phyloP scores from a whole-genome alignment of 163 green algal species.

The Scenedesmus sp. region DNA sequence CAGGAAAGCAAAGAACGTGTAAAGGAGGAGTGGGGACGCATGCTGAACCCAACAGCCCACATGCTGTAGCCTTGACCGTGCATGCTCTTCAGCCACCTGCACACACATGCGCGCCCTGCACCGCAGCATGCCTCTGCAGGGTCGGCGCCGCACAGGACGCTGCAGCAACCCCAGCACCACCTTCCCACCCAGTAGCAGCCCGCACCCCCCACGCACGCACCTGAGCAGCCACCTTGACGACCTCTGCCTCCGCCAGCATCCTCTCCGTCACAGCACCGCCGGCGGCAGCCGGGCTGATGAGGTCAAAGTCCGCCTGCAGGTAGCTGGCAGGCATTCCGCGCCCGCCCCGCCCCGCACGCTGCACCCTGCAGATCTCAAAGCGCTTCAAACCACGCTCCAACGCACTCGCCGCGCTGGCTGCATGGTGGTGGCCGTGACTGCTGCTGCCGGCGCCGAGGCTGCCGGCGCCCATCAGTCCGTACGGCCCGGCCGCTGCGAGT shows the following conservation, averaged over 20 bases:
- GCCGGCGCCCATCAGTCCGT: not conserved
- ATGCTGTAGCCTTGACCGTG: too few species aligned
- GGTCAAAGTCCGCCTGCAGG: conserved; percentile 84
- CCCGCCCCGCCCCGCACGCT: conserved; percentile 58
- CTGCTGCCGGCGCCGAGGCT: conserved; percentile 1
- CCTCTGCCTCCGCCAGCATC: conserved; percentile 80
- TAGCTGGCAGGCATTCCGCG: conserved; percentile 66
- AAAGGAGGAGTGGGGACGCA: too few species aligned
- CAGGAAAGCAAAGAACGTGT: too few species aligned
- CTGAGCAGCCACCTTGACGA: conserved; percentile 69
- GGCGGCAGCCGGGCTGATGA: conserved; percentile 62
- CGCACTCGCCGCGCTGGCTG: conserved; percentile 19
- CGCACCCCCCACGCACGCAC: conserved; percentile 19
- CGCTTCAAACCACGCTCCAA: conserved; percentile 59
- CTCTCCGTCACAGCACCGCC: conserved; percentile 56
- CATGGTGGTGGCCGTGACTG: not conserved
- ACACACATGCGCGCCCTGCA: too few species aligned
- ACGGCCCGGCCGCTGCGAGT: not conserved
- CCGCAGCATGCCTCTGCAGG: not conserved
- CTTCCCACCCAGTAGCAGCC: conserved; percentile 1
- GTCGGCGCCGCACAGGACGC: not conserved
- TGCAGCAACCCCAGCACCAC: too few species aligned
- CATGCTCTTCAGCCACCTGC: too few species aligned
- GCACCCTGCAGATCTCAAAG: conserved; percentile 80
- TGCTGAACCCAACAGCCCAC: too few species aligned